Conservation (phyloP, 257 asterid genomes). For the Fraxinus anomala region DNA sequence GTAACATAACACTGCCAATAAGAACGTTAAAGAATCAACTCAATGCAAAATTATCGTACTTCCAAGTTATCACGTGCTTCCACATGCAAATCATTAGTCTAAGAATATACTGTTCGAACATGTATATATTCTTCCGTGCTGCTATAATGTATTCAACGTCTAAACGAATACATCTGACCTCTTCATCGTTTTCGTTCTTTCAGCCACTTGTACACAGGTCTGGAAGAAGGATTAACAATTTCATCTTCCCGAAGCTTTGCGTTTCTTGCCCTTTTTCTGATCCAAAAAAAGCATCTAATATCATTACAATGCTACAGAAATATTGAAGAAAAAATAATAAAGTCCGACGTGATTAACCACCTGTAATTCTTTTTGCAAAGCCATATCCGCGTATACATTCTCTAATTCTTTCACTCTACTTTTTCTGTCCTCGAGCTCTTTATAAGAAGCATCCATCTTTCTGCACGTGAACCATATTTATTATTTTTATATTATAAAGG, state of each 20-base stretch:
- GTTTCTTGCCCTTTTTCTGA: constrained; percentile 84
- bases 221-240: constrained; percentile 52
- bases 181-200: constrained; percentile 68
- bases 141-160: neutral
- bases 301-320: neutral
- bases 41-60: neutral
- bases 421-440: constrained; percentile 75
- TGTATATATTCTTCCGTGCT: neutral
- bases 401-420: constrained; percentile 66
- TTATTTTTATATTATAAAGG: neutral
- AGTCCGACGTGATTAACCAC: constrained; percentile 23
- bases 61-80: neutral
- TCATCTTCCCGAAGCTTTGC: constrained; percentile 85
- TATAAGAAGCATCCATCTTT: constrained; percentile 60
- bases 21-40: neutral
- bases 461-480: constrained; percentile 38
- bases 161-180: neutral
- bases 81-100: neutral
- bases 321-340: neutral
- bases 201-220: constrained; percentile 79
- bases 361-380: constrained; percentile 88
- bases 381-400: constrained; percentile 72
- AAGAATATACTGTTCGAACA: neutral
- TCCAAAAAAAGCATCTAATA: constrained; percentile 4
- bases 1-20: no score